Evolutionary conservation across 371 early-diverging fungal genomes (phyloP), one percentile per base, ranked within the genome.

Genomic region (Rhizopus delemar): DNA sequence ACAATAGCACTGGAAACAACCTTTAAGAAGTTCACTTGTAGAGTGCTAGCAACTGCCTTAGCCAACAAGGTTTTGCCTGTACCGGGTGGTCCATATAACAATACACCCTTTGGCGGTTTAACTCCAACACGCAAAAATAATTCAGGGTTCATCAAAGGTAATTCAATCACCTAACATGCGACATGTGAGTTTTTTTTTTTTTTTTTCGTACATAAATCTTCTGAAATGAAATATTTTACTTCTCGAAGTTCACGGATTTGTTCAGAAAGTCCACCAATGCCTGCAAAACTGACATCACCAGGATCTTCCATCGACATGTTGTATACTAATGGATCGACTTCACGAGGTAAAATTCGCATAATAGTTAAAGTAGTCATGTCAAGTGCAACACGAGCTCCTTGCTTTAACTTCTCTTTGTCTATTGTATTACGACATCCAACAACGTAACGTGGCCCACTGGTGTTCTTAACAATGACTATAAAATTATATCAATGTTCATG

Each of bases 351-450:
- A 68, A 95, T 89, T 45, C 97, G 88, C 99, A 99, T 99, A 62
- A 99, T 99, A 13, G 99, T 99, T 53, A 99, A 83, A 3, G 99
- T 99, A 16, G 99, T 99, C 91, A 99, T 99, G 77, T 99, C 99
- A 53, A 99, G 84, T 11, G 99, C 93, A 8, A 99, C 99, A 48
- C 99, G 92, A 52, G 95, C 88, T 11, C 99, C 98, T 62, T 92
- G 90, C 67, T 95, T 96, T 45, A 98, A 80, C 64, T 93, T 92
- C 56, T 90, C 88, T 76, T 97, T 98, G 62, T 92, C 90, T 28
- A 99, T 87, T 68, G 91, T 93, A 70, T 87, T 94, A 32, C 99
- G 88, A 70, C 99, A 98, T 8, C 99, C 99, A 16, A 99, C 99
- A 31, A 99, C 96, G 75, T 99, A 99, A 52, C 99, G 89, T 32